Conservation (phyloP, 2,329 filamentous ascomycete species). For the Exophiala phaeomuriformis region DNA sequence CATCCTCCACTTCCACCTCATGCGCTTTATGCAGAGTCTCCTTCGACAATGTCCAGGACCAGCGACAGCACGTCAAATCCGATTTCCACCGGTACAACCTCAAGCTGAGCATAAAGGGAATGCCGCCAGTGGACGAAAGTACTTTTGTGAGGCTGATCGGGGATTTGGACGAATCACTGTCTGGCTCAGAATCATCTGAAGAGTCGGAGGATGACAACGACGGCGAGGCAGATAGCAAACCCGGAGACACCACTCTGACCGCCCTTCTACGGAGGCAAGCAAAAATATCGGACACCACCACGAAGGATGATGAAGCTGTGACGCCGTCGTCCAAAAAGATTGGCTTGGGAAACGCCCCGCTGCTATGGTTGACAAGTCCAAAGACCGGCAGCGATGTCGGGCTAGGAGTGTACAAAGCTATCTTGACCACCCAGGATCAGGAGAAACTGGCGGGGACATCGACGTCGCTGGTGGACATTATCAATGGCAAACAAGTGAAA, state of each 20-base stretch:
- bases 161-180: slow-evolving; percentile 87
- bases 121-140: slow-evolving; percentile 62
- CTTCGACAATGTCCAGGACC: slow-evolving; percentile 68
- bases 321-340: slow-evolving; percentile 38
- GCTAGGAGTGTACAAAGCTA: slow-evolving; percentile 75
- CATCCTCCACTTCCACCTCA: slow-evolving; percentile 58
- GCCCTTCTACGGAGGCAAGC: slow-evolving; percentile 77
- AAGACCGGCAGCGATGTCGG: slow-evolving; percentile 68
- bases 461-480: slow-evolving; percentile 54
- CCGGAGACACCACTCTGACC: slow-evolving; percentile 65
- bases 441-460: slow-evolving; percentile 45
- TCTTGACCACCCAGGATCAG: slow-evolving; percentile 68
- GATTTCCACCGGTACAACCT: slow-evolving; percentile 92
- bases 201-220: slow-evolving; percentile 58
- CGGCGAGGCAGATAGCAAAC: slow-evolving; percentile 34
- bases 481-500: slow-evolving; percentile 70
- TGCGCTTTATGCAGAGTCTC: slow-evolving; percentile 72
- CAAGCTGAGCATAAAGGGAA: slow-evolving; percentile 77
- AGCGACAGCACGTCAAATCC: slow-evolving; percentile 77
- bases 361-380: slow-evolving; percentile 80
- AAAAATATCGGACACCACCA: slow-evolving; percentile 51
- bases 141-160: slow-evolving; percentile 84
- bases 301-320: slow-evolving; percentile 40
- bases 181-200: slow-evolving; percentile 57
- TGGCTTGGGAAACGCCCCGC: slow-evolving; percentile 59